Base-by-base conservation (phyloP, 164 flowering plant species). In the Liquidambar formosana region DNA sequence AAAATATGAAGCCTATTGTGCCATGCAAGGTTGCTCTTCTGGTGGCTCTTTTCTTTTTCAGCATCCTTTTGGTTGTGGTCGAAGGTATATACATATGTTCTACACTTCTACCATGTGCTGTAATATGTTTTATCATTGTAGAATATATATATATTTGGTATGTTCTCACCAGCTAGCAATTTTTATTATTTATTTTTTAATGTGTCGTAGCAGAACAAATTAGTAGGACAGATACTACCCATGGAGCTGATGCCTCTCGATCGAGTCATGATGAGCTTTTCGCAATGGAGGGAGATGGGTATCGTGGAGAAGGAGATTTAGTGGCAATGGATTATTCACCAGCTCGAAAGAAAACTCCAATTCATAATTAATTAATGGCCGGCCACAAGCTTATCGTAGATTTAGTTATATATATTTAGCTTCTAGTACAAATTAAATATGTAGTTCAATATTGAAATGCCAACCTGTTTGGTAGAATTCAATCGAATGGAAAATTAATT, bases 21-120 rank as follows among this genome's bases (percentile, higher is more conserved):
- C 67, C 67, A 51, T 64, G 45, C 67, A 64, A 64, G 45, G 14
- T 33, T 21, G 46, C 22, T 51, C 22, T 64, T 27, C 2, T 64
- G 44, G 45, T 16, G 47, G 49, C 18, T 21, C 8, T 62, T 44
- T 62, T 61, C 11, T 64, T 64, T 10, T 27, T 64, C 44, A 27
- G 14, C 45, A 11, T 64, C 45, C 9, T 64, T 51, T 63, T 27
- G 0, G 12, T 63, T 18, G 14, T 51, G 22, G 66, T 63, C n/a
- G 16, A 27, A 12, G 66, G 54, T 45, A 47, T 13, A 19, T 22
- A n/a, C n/a, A n/a, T 9, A 14, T 14, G 21, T 26, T 54, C 26
- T 33, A 33, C n/a, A n/a, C n/a, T n/a, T n/a, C n/a, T n/a, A n/a
- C n/a, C n/a, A n/a, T n/a, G n/a, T n/a, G n/a, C n/a, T n/a, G n/a